Evolutionary conservation across 495 filamentous ascomycete species (phyloP).

Genomic region (Pyrenopolyporus hunteri): DNA sequence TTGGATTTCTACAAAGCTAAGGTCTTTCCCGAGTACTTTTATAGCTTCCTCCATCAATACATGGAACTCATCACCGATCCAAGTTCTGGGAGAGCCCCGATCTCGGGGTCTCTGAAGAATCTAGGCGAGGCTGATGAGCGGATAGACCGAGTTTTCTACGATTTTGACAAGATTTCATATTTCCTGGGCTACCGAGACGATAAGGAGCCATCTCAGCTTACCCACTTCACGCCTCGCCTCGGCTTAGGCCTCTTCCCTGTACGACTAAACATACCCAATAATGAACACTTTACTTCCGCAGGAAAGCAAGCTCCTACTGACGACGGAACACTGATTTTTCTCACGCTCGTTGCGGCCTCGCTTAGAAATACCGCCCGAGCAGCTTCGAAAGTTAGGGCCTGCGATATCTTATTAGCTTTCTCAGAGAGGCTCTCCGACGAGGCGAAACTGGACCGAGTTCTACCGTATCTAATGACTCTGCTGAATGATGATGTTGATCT

Average conservation of each 20-base stretch:
- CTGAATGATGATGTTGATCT: slow-evolving; percentile 80
- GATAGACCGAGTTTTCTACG: slow-evolving; percentile 88
- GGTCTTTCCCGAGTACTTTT: slow-evolving; percentile 94
- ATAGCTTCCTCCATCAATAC: slow-evolving; percentile 95
- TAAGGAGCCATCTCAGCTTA: slow-evolving; percentile 41
- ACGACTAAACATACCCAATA: slow-evolving; percentile 84
- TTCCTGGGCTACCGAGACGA: slow-evolving; percentile 76
- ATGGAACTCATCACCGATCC: slow-evolving; percentile 96
- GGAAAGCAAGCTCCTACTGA: slow-evolving; percentile 60
- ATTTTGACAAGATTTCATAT: slow-evolving; percentile 97
- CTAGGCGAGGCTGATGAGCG: slow-evolving; percentile 86
- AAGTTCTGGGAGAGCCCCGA: slow-evolving; percentile 71
- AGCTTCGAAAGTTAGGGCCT: slow-evolving; percentile 85
- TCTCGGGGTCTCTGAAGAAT: slow-evolving; percentile 67
- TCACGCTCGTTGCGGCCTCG: slow-evolving; percentile 85
- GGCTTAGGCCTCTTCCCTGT: slow-evolving; percentile 70
- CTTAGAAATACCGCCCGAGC: slow-evolving; percentile 87
- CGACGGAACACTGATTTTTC: slow-evolving; percentile 91
- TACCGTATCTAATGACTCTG: slow-evolving; percentile 85
- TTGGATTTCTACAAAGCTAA: slow-evolving; percentile 89
- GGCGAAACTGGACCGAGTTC: slow-evolving; percentile 91
- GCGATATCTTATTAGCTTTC: slow-evolving; percentile 92
- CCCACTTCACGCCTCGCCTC: slow-evolving; percentile 48
- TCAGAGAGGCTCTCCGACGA: slow-evolving; percentile 92
- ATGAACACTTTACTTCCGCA: slow-evolving; percentile 65